These are phyloP conservation scores for Blastomyces silverae DNA, from an alignment of 2,329 filamentous ascomycete genomes.

Conservation along the genomic window DNA sequence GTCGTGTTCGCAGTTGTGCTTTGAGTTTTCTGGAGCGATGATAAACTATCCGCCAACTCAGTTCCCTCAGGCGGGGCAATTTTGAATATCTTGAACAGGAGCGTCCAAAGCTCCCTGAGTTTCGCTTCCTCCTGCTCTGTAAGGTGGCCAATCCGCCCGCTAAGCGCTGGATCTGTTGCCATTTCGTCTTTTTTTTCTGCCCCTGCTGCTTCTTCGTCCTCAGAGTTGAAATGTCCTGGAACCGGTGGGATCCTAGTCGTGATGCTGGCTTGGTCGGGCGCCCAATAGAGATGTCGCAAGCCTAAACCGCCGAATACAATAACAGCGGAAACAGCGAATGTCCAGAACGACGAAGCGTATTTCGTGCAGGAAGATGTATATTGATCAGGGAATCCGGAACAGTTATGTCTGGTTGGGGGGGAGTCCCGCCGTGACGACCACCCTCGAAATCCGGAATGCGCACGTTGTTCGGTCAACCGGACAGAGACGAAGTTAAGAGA, in stretches of 20 bases:
- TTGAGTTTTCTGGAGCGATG: slow-evolving; percentile 23
- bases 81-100: slow-evolving; percentile 66
- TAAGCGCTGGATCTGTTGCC: slow-evolving; percentile 31
- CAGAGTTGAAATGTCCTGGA: not conserved
- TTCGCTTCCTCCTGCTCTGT: slow-evolving; percentile 86
- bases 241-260: not conserved
- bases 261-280: slow-evolving; percentile 12
- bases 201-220: slow-evolving; percentile 13
- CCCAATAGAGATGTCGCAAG: slow-evolving; percentile 31
- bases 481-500: slow-evolving; percentile 28
- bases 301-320: slow-evolving; percentile 34
- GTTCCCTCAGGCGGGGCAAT: slow-evolving; percentile 58
- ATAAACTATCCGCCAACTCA: slow-evolving; percentile 15
- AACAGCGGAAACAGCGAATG: slow-evolving; percentile 31
- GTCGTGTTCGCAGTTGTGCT: slow-evolving; percentile 25
- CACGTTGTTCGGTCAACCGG: slow-evolving; percentile 20
- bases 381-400: slow-evolving; percentile 14
- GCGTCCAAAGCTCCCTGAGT: slow-evolving; percentile 77
- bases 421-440: slow-evolving; percentile 6
- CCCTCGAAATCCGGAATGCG: slow-evolving; percentile 13
- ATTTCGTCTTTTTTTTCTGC: slow-evolving; percentile 27
- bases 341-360: slow-evolving; percentile 36
- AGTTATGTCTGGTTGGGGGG: not conserved
- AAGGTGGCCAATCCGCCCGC: slow-evolving; percentile 73
- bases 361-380: slow-evolving; percentile 21